Evolutionary conservation across 169 alveolate genomes (phyloP).

Genomic region (Blepharisma undulans): DNA sequence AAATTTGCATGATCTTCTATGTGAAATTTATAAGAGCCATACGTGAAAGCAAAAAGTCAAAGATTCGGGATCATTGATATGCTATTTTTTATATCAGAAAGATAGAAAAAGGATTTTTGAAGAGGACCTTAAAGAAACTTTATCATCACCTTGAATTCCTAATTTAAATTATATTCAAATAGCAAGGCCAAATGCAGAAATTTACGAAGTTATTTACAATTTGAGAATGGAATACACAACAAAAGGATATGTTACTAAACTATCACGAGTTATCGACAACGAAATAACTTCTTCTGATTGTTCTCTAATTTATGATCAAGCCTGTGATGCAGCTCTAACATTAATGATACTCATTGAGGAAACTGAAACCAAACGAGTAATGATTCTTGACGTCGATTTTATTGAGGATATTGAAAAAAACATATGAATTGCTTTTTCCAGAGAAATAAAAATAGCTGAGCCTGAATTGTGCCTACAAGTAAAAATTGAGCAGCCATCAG

Average conservation of each 20-base stretch:
- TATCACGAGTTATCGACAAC: neutral
- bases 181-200: neutral
- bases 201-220: neutral
- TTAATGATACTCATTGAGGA: slow-evolving; percentile 5
- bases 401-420: slow-evolving; percentile 13
- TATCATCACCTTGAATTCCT: neutral
- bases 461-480: slow-evolving; percentile 3
- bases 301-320: neutral
- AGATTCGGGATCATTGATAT: neutral
- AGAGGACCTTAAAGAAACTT: neutral
- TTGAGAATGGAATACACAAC: slow-evolving; percentile 4
- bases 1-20: neutral
- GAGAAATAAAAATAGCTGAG: slow-evolving; percentile 17
- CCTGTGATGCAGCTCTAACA: neutral
- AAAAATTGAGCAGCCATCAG: neutral
- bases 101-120: neutral
- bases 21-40: neutral
- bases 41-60: neutral
- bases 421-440: neutral
- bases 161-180: neutral
- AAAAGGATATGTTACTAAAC: neutral
- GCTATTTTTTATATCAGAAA: neutral
- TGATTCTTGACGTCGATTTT: slow-evolving; percentile 30
- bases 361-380: neutral
- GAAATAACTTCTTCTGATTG: neutral